Evolutionary conservation across 768 basidiomycete genomes (phyloP).

Genomic region (Lactarius hatsudake): DNA sequence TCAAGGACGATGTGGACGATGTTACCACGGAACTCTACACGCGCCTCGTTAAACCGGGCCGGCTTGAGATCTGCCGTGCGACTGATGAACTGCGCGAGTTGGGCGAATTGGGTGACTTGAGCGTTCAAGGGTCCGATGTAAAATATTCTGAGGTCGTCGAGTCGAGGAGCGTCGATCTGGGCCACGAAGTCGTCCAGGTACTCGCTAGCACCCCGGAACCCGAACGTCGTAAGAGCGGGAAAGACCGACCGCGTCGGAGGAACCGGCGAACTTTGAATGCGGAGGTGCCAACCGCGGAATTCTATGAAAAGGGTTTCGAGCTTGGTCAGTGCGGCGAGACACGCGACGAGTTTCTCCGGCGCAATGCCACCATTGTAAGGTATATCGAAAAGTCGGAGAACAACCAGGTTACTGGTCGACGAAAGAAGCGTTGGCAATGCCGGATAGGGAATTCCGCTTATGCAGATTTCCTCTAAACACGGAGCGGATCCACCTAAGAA

Average conservation of each 20-base stretch:
- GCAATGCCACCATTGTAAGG: background rate
- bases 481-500: constrained; percentile 5
- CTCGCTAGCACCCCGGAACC: background rate
- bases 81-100: background rate
- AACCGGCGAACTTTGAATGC: background rate
- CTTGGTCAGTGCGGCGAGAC: background rate
- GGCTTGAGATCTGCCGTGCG: background rate
- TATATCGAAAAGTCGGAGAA: background rate
- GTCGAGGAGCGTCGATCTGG: constrained; percentile 1
- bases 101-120: background rate
- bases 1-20: background rate
- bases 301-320: background rate
- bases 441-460: background rate
- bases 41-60: background rate
- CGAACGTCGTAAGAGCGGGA: background rate
- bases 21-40: background rate
- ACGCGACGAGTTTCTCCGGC: background rate
- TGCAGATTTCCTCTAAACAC: background rate
- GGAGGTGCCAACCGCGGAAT: background rate
- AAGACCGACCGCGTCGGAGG: background rate
- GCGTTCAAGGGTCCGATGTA: background rate
- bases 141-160: background rate
- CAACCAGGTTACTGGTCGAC: background rate
- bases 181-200: constrained; percentile 9
- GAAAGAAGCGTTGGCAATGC: background rate